These are phyloP conservation scores for Exophiala phaeomuriformis DNA, from an alignment of 2,329 filamentous ascomycete species.

Conservation along the genomic window DNA sequence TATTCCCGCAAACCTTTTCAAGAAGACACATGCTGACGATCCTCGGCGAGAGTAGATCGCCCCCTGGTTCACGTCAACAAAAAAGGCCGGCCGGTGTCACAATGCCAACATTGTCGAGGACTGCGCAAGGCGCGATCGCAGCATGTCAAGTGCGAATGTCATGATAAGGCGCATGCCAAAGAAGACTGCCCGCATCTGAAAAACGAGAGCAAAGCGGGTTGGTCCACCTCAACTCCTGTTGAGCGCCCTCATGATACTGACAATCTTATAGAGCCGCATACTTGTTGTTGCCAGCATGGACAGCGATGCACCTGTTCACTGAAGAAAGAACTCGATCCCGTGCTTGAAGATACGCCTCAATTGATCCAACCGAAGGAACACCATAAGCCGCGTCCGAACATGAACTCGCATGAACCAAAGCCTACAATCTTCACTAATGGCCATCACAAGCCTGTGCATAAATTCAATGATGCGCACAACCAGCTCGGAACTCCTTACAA, in stretches of 20 bases:
- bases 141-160: conserved; percentile 94
- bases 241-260: conserved; percentile 1
- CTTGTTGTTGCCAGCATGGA: conserved; percentile 49
- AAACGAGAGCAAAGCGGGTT: conserved; percentile 33
- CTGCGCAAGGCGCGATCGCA: conserved; percentile 93
- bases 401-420: conserved; percentile 47
- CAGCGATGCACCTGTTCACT: conserved; percentile 54
- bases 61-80: conserved; percentile 92
- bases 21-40: conserved; percentile 6
- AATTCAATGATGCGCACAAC: conserved; percentile 58
- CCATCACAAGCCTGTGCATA: conserved; percentile 58
- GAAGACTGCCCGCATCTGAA: conserved; percentile 32
- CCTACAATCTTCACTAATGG: conserved; percentile 57
- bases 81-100: conserved; percentile 92
- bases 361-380: conserved; percentile 38
- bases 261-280: conserved; percentile 23
- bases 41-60: conserved; percentile 56
- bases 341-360: conserved; percentile 35
- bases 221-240: not conserved
- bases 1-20: conserved; percentile 7
- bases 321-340: conserved; percentile 48
- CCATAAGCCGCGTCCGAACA: conserved; percentile 49
- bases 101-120: conserved; percentile 93
- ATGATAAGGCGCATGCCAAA: conserved; percentile 60
- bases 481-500: conserved; percentile 55